phyloP scores from a whole-genome alignment of 441 rosid genomes.

The Syzygium syzygioides region DNA sequence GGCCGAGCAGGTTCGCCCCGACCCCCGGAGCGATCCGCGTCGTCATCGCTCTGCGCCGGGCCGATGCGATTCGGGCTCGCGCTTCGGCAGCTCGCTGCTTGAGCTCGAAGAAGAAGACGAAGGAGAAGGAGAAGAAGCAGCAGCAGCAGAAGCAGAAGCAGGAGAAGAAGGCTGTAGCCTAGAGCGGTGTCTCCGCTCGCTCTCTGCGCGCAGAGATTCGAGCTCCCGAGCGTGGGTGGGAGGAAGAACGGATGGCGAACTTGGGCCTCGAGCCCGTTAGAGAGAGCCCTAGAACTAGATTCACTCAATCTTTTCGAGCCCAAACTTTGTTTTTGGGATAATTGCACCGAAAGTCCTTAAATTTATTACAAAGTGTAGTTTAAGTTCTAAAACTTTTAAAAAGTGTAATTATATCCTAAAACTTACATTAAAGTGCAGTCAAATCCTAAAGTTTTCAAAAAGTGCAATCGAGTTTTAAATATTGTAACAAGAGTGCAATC shows the following conservation, averaged over 20 bases:
- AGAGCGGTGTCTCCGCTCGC: not conserved
- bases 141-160: not conserved
- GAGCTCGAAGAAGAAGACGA: not conserved
- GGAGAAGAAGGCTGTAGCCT: not conserved
- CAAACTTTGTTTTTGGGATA: not conserved
- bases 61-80: not conserved
- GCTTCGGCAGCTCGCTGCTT: not conserved
- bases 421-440: no score
- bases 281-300: not conserved
- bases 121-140: not conserved
- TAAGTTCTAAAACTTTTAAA: no score
- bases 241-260: not conserved
- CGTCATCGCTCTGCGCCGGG: conserved; percentile 39
- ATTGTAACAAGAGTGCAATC: no score
- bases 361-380: no score
- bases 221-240: not conserved
- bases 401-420: no score
- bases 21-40: conserved; percentile 96
- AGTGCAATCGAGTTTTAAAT: no score
- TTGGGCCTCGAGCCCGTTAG: not conserved
- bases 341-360: no score
- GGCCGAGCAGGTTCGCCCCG: conserved; percentile 94
- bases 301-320: not conserved
- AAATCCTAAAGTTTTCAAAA: no score
- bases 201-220: not conserved